Evolutionary conservation across 2,329 filamentous ascomycete species (phyloP).

Genomic region (Tolypocladium guangdongense): DNA sequence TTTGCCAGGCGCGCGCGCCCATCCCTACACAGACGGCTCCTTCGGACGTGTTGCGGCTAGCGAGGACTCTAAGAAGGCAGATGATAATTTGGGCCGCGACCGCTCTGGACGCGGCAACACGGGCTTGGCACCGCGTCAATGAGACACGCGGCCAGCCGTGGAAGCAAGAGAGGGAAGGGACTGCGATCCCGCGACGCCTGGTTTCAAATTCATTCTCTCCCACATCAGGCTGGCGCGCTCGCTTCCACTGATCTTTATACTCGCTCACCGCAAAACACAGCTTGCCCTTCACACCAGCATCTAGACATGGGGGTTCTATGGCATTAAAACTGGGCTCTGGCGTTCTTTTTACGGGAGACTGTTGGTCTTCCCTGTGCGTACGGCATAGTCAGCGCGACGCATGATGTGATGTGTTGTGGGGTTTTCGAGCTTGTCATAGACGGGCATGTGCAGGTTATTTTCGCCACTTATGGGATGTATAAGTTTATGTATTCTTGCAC

Average conservation of each 20-base stretch:
- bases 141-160: neutral
- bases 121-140: slow-evolving; percentile 6
- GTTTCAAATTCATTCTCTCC: neutral
- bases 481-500: neutral
- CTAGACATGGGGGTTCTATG: neutral
- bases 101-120: slow-evolving; percentile 34
- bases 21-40: slow-evolving; percentile 36
- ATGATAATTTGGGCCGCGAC: slow-evolving; percentile 32
- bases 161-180: neutral
- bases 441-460: neutral
- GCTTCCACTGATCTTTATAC: neutral
- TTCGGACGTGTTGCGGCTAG: slow-evolving; percentile 21
- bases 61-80: slow-evolving; percentile 45
- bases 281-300: neutral
- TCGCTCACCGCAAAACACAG: neutral
- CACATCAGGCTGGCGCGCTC: neutral
- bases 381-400: neutral
- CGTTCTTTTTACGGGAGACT: neutral
- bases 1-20: slow-evolving; percentile 12
- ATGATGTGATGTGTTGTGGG: neutral
- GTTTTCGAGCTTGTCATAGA: neutral
- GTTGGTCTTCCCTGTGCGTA: neutral
- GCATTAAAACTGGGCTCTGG: neutral
- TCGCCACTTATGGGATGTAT: neutral
- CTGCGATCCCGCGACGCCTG: neutral